Base-by-base conservation (phyloP, 2,329 filamentous ascomycete genomes). In the Trichoderma asperellum region DNA sequence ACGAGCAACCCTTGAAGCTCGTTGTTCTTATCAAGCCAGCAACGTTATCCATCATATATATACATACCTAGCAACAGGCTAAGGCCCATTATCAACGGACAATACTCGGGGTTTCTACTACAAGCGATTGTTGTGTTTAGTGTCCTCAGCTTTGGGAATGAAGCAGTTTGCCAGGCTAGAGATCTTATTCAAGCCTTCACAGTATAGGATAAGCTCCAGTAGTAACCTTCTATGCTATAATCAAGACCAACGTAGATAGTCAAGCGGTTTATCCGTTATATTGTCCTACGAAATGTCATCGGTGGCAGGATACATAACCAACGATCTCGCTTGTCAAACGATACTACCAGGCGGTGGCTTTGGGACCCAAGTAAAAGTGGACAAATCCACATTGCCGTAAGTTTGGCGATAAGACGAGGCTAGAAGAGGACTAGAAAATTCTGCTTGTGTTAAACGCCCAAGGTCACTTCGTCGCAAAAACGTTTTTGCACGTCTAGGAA, bases 351-450 rank as follows among this genome's bases (percentile, higher is more conserved):
- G 37, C 16, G 37, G 16, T 43, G 37, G 37, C n/a, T 49, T 18
- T 21, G 11, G 8, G 47, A 49, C n/a, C 40, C 40, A n/a, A n/a
- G 10, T 11, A 24, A 24, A 49, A 49, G 47, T 49, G 47, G 47
- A 49, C 10, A 49, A n/a, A 21, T 49, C 47, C n/a, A 24, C 47
- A 49, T 24, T 24, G 24, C 16, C n/a, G 47, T 21, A 5, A 10
- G 18, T 49, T 49, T 49, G n/a, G 47, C 21, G 47, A 62, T 12
- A 43, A 24, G 49, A 40, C 24, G 37, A 52, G 27, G 55, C 64
- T 67, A 67, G 64, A 67, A 67, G 40, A 34, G 6, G 37, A 67
- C 64, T 67, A 67, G 55, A 67, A 59, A 67, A 67, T 58, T 67
- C 64, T 52, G 55, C 64, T 29, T 35, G 35, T 27, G 40, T 32